These are phyloP conservation scores for Lactarius deliciosus DNA, from an alignment of 768 basidiomycete genomes.

Conservation along the genomic window DNA sequence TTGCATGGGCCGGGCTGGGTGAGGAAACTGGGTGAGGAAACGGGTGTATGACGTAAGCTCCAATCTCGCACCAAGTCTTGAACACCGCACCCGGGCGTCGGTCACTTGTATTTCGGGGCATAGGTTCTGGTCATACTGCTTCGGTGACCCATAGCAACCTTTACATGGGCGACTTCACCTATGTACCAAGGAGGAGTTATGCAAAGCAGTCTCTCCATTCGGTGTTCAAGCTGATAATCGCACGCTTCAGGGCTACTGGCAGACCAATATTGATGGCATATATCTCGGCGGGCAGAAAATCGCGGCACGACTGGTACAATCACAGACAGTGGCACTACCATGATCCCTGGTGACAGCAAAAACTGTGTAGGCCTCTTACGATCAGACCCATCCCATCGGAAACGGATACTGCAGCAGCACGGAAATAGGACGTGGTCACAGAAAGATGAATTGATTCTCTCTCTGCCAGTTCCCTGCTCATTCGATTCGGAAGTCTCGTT, in stretches of 20 bases:
- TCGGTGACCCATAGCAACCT: neutral
- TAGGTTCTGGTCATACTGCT: too few species aligned
- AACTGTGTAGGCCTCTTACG: slow-evolving; percentile 18
- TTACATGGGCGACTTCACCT: slow-evolving; percentile 15
- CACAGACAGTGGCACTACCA: slow-evolving; percentile 29
- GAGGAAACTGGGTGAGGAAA: too few species aligned
- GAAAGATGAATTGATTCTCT: neutral
- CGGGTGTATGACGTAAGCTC: too few species aligned
- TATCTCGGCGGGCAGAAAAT: slow-evolving; percentile 1
- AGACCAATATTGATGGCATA: slow-evolving; percentile 22
- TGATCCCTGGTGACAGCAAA: slow-evolving; percentile 25
- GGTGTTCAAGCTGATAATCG: neutral
- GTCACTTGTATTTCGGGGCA: too few species aligned
- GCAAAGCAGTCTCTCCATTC: neutral
- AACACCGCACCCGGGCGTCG: too few species aligned
- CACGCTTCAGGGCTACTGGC: slow-evolving; percentile 29
- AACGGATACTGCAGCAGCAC: neutral
- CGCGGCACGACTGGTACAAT: slow-evolving; percentile 12
- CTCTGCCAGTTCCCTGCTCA: slow-evolving; percentile 30
- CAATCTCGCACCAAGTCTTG: too few species aligned
- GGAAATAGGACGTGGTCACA: neutral
- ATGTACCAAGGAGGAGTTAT: neutral
- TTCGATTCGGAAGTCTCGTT: slow-evolving; percentile 32
- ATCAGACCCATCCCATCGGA: slow-evolving; percentile 4
- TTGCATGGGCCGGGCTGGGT: too few species aligned